Evolutionary conservation across 2,329 filamentous ascomycete species (phyloP), one percentile per base, ranked within the genome.

Genomic region (Fusarium sp.): DNA sequence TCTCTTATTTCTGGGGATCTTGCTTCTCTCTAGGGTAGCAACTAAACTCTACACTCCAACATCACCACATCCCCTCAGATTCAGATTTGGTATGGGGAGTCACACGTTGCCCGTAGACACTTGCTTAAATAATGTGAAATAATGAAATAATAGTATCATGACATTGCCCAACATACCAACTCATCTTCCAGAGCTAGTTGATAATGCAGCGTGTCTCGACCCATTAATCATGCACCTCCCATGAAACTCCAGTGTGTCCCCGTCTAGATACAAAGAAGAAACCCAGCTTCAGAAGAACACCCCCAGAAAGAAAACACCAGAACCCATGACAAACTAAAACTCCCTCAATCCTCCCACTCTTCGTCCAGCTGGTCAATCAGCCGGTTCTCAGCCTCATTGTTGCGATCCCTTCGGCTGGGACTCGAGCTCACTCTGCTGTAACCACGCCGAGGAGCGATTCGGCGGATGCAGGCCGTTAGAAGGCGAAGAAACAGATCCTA

Each of bases 301-400:
- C 56, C 9, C 24, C 22, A 27, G 41, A 54, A 67, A 52, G 13
- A 35, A 59, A 72, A 56, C 50, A 61, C 41, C 35, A 60, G 65
- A 69, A 37, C 16, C 56, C 45, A 29, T 64, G 62, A 37, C 22
- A 48, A 64, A 52, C 18, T 22, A 33, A 14, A 33, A 20, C 24
- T 20, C 43, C 20, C 33, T 70, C 27, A 92, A 73, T 98, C 95
- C 77, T 98, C 95, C 96, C 96, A 98, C 81, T 98, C 95, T 82
- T 98, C 96, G 79, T 98, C 97, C 69, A 98, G 87, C 83, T 98
- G 95, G 82, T 98, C 96, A 82, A 99, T 98, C 77, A 98, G 85
- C 73, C 95, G 87, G 83, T 98, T 98, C 84, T 98, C 97, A 65
- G 95, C 95, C 68, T 98, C 96, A 65, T 87, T 82, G 78, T 86